phyloP scores from a whole-genome alignment of 1,284 basidiomycete species.

The Pholiota adiposa region DNA sequence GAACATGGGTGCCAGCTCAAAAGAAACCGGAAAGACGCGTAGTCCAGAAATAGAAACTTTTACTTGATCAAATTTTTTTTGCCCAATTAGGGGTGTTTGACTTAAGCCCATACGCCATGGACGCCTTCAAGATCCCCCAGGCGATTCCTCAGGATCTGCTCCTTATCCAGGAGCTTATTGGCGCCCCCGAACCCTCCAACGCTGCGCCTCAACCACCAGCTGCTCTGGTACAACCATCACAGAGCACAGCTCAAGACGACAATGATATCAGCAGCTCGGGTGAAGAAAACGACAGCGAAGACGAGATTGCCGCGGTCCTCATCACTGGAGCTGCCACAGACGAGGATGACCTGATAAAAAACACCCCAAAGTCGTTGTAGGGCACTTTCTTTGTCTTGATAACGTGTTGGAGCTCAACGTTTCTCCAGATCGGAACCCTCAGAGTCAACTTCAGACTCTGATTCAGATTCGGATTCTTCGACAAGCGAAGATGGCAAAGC shows the following conservation, averaged over 20 bases:
- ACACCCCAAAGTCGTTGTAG: slow-evolving; percentile 20
- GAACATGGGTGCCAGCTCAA: slow-evolving; percentile 25
- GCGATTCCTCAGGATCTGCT: slow-evolving; percentile 70
- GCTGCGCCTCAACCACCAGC: slow-evolving; percentile 11
- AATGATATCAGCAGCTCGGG: slow-evolving; percentile 58
- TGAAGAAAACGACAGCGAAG: slow-evolving; percentile 54
- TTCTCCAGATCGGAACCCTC: slow-evolving; percentile 9
- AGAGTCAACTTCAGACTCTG: slow-evolving; percentile 25
- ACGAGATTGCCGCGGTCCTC: slow-evolving; percentile 69
- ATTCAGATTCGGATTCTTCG: slow-evolving; percentile 45
- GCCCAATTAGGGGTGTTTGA: slow-evolving; percentile 21
- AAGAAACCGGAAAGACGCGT: slow-evolving; percentile 12
- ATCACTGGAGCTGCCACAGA: slow-evolving; percentile 32
- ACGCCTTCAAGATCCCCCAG: slow-evolving; percentile 62
- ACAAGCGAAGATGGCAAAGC: slow-evolving; percentile 34
- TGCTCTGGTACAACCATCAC: neutral
- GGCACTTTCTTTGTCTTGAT: slow-evolving; percentile 19
- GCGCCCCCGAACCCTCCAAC: slow-evolving; percentile 27
- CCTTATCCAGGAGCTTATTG: slow-evolving; percentile 70
- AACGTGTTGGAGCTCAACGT: neutral
- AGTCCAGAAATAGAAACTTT: slow-evolving; percentile 20
- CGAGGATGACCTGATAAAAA: slow-evolving; percentile 37
- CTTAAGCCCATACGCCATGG: slow-evolving; percentile 31
- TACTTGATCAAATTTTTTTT: slow-evolving; percentile 24
- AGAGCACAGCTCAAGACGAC: slow-evolving; percentile 24